Evolutionary conservation across 192 early-diverging fungal species (phyloP).

Genomic region (Mortierella hygrophila): DNA sequence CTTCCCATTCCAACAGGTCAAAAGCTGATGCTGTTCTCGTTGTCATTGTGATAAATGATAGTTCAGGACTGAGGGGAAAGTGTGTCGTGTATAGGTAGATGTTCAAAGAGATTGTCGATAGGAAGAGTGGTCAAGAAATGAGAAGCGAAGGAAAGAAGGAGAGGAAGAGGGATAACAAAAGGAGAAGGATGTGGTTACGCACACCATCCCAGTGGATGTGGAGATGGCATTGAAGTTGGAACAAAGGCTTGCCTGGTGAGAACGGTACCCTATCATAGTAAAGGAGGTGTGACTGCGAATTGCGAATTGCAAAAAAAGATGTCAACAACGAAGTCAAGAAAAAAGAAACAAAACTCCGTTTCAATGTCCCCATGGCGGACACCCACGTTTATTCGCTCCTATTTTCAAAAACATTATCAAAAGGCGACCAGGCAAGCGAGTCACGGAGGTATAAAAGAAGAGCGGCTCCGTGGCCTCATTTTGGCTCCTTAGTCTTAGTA

Average conservation of each 20-base stretch:
- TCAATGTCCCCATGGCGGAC: neutral
- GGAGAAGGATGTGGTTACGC: too few relatives aligned
- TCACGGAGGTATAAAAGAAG: conserved; percentile 27
- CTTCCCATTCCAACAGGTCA: conserved; percentile 4
- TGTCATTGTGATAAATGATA: neutral
- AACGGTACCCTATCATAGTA: neutral
- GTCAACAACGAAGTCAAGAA: neutral
- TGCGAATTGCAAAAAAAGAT: neutral
- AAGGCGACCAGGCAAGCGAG: neutral
- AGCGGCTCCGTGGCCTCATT: conserved; percentile 29
- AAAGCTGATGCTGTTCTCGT: neutral
- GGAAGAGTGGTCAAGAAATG: neutral
- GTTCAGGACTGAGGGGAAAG: neutral
- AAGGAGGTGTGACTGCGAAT: neutral
- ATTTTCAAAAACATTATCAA: neutral
- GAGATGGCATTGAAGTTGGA: too few relatives aligned
- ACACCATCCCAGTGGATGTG: too few relatives aligned
- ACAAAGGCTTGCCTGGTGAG: too few relatives aligned
- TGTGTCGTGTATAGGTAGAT: neutral
- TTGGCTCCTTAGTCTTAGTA: conserved; percentile 56
- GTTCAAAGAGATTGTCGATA: neutral
- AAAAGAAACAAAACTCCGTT: neutral
- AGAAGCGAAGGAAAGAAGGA: neutral
- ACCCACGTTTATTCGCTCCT: neutral
- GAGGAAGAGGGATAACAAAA: neutral